Base-by-base conservation (phyloP, 73 alveolate species). In the Stentor coeruleus region DNA sequence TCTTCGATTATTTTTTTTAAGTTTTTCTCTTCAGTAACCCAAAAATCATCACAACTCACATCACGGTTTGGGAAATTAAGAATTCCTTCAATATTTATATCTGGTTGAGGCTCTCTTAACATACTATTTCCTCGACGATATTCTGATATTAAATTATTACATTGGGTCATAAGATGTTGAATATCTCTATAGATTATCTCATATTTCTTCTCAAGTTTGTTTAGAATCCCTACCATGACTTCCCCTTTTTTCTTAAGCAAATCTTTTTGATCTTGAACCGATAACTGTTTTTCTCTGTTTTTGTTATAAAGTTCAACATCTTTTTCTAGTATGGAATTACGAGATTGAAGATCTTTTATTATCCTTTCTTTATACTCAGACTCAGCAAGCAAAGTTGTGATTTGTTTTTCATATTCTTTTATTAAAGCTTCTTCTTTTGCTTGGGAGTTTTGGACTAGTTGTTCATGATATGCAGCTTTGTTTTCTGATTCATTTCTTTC, bases 71-170 rank as follows among this genome's bases (percentile, higher is more conserved):
- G 79, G 39, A 1, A 20, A 40, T 20, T 31, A 40, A 66, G n/a
- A 2, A 66, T 66, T 1, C 37, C 79, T 2, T 20, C n/a, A 20
- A 33, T 20, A 15, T 26, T 26, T 14, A 66, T 20, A 1, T 66
- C 79, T 15, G 40, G n/a, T 66, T 66, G 79, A 1, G n/a, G n/a
- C 37, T 66, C 79, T 66, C 79, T 66, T 66, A 66, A 66, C n/a
- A 66, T 20, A 33, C 33, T 31, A 33, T 66, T 66, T 2, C 79
- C 79, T 66, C 79, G n/a, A 1, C n/a, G n/a, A 33, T 66, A 31
- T 11, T 66, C 79, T 28, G 42, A 20, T 0, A 33, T 26, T 15
- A 66, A 33, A 11, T 20, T 20, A 11, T 66, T 66, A 33, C 79
- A 66, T 2, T 66, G 79, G 33, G n/a, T 26, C 40, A 31, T 31